A percentile compares a stretch with the other conserved stretches of the same genome.
These are phyloP conservation scores for Penicillium fuscoglaucum DNA, from an alignment of 2,329 filamentous ascomycete species.

Conservation along the genomic window DNA sequence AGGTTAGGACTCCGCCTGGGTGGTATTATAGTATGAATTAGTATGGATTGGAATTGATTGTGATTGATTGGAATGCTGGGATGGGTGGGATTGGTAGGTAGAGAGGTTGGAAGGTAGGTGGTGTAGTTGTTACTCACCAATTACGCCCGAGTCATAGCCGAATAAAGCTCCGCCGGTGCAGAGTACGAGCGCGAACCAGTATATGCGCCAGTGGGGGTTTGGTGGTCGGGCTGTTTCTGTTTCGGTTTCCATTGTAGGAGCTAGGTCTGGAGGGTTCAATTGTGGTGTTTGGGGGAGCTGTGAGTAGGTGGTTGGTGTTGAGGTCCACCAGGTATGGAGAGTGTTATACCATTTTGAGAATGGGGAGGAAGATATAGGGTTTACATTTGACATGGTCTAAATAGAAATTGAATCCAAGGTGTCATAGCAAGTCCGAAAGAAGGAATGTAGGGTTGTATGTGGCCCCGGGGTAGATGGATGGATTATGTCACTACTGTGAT, in stretches of 20 bases:
- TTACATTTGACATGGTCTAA: not conserved
- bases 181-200: slow-evolving; percentile 54
- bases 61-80: no score
- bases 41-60: not conserved
- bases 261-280: not conserved
- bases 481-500: not conserved
- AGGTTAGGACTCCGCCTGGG: slow-evolving; percentile 49
- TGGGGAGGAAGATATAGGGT: not conserved
- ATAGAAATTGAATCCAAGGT: not conserved
- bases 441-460: not conserved
- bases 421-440: not conserved
- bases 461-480: not conserved
- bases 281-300: slow-evolving; percentile 11
- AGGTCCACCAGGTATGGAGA: slow-evolving; percentile 5
- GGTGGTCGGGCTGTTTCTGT: not conserved
- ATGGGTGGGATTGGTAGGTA: no score
- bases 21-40: not conserved
- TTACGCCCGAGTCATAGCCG: slow-evolving; percentile 47
- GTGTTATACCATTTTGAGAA: slow-evolving; percentile 12
- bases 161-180: slow-evolving; percentile 53
- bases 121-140: slow-evolving; percentile 32
- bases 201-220: slow-evolving; percentile 49
- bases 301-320: slow-evolving; percentile 9
- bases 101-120: no score
- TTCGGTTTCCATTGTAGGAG: not conserved